These are phyloP conservation scores for Holtermannia corniformis DNA, from an alignment of 768 basidiomycete genomes.

Conservation along the genomic window DNA sequence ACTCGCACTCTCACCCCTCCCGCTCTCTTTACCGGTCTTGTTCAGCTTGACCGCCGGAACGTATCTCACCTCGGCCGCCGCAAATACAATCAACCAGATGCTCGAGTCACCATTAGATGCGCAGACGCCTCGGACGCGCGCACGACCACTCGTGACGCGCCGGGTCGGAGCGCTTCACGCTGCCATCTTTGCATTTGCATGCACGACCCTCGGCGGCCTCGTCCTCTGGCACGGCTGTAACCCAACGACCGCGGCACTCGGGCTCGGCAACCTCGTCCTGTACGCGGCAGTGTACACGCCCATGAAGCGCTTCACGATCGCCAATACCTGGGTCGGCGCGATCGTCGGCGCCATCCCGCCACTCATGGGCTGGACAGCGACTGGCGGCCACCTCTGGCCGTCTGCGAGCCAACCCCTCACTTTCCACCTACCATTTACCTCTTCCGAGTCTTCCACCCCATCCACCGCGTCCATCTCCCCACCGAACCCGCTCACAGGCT, in stretches of 20 bases:
- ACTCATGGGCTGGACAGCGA: conserved; percentile 97
- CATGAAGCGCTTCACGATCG: conserved; percentile 69
- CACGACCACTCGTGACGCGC: conserved; percentile 71
- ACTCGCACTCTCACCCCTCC: conserved; percentile 83
- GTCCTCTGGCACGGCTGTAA: conserved; percentile 75
- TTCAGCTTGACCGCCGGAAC: conserved; percentile 83
- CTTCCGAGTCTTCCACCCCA: conserved; percentile 25
- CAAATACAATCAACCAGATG: conserved; percentile 89
- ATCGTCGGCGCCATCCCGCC: conserved; percentile 89
- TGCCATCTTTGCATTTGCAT: conserved; percentile 60
- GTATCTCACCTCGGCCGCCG: conserved; percentile 79
- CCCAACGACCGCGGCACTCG: conserved; percentile 73
- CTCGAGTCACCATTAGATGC: conserved; percentile 94
- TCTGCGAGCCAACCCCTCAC: conserved; percentile 53
- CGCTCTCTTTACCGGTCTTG: conserved; percentile 70
- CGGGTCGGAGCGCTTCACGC: conserved; percentile 82
- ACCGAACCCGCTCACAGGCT: conserved; percentile 71
- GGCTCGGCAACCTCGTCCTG: conserved; percentile 70
- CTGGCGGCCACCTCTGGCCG: conserved; percentile 68
- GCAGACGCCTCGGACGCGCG: conserved; percentile 86
- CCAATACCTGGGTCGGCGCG: conserved; percentile 90
- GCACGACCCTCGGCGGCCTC: conserved; percentile 67
- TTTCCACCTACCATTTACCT: conserved; percentile 51
- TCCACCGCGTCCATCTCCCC: conserved; percentile 24
- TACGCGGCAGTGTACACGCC: conserved; percentile 90